phyloP scores from a whole-genome alignment of 1,284 basidiomycete genomes.

The Cystobasidiaceae sp. region DNA sequence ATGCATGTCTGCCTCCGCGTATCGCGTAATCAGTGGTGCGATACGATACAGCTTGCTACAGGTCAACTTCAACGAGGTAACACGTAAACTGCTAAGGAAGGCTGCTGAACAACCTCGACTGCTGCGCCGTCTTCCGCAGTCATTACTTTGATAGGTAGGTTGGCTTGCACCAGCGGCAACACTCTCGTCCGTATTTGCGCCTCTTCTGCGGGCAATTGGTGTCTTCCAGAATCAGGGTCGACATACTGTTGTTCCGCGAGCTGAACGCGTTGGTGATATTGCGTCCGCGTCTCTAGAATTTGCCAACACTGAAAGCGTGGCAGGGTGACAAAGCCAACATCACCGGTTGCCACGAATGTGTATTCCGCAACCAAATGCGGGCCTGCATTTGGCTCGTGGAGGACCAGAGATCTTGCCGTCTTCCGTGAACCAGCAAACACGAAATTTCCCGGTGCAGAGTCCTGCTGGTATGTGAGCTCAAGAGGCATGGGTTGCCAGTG shows the following conservation, averaged over 20 bases:
- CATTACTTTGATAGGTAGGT: no score
- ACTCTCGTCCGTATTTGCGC: no score
- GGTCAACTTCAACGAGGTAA: no score
- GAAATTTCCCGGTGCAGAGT: slow-evolving; percentile 57
- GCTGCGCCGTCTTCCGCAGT: background rate
- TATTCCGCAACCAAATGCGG: background rate
- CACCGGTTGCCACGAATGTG: background rate
- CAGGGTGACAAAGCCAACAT: slow-evolving; percentile 23
- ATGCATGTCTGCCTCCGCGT: no score
- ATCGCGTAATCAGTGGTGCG: no score
- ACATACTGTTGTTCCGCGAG: background rate
- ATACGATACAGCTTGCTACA: no score
- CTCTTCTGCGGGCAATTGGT: no score
- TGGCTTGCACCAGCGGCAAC: no score
- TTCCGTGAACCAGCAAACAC: slow-evolving; percentile 64
- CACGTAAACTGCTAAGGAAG: no score
- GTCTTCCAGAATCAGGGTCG: slow-evolving; percentile 7
- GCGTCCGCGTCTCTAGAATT: slow-evolving; percentile 15
- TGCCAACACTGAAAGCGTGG: slow-evolving; percentile 33
- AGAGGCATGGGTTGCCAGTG: slow-evolving; percentile 44
- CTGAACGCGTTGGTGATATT: slow-evolving; percentile 4
- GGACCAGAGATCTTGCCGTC: slow-evolving; percentile 59
- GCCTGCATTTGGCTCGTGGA: slow-evolving; percentile 26
- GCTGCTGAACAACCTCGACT: background rate
- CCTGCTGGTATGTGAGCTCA: slow-evolving; percentile 63